A percentile compares a stretch with the other conserved stretches of the same genome.
Conservation (phyloP, 345 rosid species). For the Atalantia buxifolia region DNA sequence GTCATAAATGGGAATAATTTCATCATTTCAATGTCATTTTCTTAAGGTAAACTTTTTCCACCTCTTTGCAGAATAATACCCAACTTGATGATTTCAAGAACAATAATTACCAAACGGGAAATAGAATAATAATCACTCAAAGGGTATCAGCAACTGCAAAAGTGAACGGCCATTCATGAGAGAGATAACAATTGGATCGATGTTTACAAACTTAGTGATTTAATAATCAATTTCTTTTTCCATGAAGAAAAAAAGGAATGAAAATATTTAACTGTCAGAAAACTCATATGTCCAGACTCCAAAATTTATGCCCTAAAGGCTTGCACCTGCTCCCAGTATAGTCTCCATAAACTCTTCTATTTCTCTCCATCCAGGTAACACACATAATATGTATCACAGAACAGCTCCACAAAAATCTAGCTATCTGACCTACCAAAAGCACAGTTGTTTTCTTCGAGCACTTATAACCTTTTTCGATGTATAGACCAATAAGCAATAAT, state of each 20-base stretch:
- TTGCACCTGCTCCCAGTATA: not conserved
- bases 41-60: not conserved
- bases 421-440: not conserved
- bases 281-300: not conserved
- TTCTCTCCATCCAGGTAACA: not conserved
- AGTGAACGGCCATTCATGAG: not conserved
- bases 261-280: not conserved
- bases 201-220: not conserved
- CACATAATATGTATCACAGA: not conserved
- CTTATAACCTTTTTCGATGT: not conserved
- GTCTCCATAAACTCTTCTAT: not conserved
- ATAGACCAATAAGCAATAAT: not conserved
- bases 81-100: not conserved
- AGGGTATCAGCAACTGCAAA: not conserved
- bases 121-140: not conserved
- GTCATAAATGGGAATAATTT: not conserved
- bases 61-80: not conserved
- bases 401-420: not conserved
- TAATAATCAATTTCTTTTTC: not conserved
- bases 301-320: not conserved
- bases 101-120: not conserved
- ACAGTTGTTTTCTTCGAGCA: not conserved
- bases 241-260: not conserved
- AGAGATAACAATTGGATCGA: not conserved
- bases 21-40: not conserved